A percentile compares a stretch with the other conserved stretches of the same genome.
phyloP scores from a whole-genome alignment of 371 early-diverging fungal species.

The Zychaea mexicana region DNA sequence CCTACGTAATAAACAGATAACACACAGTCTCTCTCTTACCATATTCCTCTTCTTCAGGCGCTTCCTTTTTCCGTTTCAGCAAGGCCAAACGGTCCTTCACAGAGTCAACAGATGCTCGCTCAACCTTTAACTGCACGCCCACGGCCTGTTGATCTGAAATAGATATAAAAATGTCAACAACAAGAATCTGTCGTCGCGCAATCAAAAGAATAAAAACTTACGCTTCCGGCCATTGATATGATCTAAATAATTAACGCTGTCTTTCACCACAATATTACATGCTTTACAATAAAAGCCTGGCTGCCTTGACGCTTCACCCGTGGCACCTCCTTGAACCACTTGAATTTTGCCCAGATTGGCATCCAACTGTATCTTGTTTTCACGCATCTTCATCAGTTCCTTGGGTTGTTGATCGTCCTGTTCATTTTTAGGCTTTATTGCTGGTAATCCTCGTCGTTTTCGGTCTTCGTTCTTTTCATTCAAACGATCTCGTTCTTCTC shows the following conservation, averaged over 20 bases:
- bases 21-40: conserved; percentile 27
- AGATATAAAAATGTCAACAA: background rate
- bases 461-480: conserved; percentile 45
- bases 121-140: conserved; percentile 80
- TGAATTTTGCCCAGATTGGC: conserved; percentile 81
- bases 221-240: conserved; percentile 91
- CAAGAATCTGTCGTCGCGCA: background rate
- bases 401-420: conserved; percentile 29
- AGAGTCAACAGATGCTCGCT: conserved; percentile 54
- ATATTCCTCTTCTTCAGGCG: conserved; percentile 51
- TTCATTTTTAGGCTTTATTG: conserved; percentile 27
- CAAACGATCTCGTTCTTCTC: conserved; percentile 45
- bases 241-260: conserved; percentile 84
- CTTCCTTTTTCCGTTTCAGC: conserved; percentile 61
- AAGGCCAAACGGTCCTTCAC: conserved; percentile 57
- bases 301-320: conserved; percentile 58
- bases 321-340: conserved; percentile 67
- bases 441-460: conserved; percentile 35
- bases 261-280: conserved; percentile 87
- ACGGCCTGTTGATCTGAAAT: conserved; percentile 51
- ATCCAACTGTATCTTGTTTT: conserved; percentile 69
- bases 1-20: too few relatives aligned
- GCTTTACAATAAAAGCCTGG: conserved; percentile 92
- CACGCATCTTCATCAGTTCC: conserved; percentile 36
- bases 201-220: conserved; percentile 28